Conservation (phyloP, 116 monocot species). For the Phalaenopsis hybrid region DNA sequence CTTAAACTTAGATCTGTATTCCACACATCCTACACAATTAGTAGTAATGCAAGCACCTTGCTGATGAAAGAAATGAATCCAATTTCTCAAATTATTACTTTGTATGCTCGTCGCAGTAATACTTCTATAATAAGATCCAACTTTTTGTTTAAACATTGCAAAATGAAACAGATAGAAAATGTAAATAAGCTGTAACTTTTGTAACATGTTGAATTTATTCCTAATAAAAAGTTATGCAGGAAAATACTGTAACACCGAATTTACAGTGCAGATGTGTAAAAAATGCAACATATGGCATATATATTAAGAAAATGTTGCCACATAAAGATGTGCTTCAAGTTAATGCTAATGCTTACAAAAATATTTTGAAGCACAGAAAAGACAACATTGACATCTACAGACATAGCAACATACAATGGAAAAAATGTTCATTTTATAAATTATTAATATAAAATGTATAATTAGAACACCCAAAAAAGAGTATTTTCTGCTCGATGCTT, state of each 20-base stretch:
- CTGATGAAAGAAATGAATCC: slow-evolving; percentile 3
- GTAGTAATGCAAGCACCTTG: background rate
- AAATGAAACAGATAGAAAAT: background rate
- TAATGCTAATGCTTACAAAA: background rate
- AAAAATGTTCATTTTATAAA: too few relatives aligned
- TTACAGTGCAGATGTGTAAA: background rate
- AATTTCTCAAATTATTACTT: background rate
- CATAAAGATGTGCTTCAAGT: background rate
- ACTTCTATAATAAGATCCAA: too few relatives aligned
- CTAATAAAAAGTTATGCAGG: background rate
- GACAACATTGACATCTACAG: too few relatives aligned
- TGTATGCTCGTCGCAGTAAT: too few relatives aligned
- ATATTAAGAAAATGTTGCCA: background rate
- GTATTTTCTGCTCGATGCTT: too few relatives aligned
- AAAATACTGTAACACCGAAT: background rate
- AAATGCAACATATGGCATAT: background rate
- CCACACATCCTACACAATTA: background rate
- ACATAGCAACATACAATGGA: too few relatives aligned
- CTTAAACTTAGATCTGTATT: background rate
- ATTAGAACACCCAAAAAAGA: too few relatives aligned
- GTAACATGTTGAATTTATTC: background rate
- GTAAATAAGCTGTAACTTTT: background rate
- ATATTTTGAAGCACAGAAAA: background rate
- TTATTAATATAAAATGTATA: too few relatives aligned
- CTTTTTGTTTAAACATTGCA: too few relatives aligned